Evolutionary conservation across 2,329 filamentous ascomycete genomes (phyloP), one percentile per base, ranked within the genome.

Genomic region (Onygenales sp.): DNA sequence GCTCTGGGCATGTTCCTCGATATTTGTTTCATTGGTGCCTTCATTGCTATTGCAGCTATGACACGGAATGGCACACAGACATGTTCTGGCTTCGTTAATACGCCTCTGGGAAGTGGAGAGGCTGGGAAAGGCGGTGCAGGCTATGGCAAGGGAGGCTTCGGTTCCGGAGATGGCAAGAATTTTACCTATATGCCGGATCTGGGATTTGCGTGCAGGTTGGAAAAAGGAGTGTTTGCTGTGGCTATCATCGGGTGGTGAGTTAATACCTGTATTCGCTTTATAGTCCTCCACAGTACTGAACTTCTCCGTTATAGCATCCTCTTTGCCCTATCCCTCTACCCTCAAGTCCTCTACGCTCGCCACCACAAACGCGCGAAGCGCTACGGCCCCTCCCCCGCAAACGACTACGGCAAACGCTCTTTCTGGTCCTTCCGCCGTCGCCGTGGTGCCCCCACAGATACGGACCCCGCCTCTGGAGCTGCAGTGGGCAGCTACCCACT

Each of bases 21-120:
- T 64, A 62, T 93, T 51, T 79, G 79, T 63, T 95, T 95, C 69
- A 73, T 82, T 51, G 88, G 80, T 42, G 82, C 77, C 55, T 93
- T 93, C 75, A 81, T 94, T 64, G 94, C 90, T 64, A 81, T 96
- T 55, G 89, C 90, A 0, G 75, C 85, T 48, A 77, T 88, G 58
- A 91, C 87, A 55, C 80, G 86, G 39, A 72, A 80, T 53, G 90
- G 90, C 39, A 81, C 82, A 0, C 70, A 78, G 56, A 79, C 72
- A 49, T 96, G 91, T 74, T 76, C 72, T 11, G 82, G 82, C 47
- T 72, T 72, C 13, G 77, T 90, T 55, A 73, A 78, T 47, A 92
- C 83, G 13, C 83, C 82, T 6, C 81, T 92, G 51, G 90, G 90
- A 39, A 76, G 67, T 3, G 87, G 86, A 5, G 70, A 78, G 7